Conservation (phyloP, 1,284 basidiomycete species). For the Pseudozyma sp. region DNA sequence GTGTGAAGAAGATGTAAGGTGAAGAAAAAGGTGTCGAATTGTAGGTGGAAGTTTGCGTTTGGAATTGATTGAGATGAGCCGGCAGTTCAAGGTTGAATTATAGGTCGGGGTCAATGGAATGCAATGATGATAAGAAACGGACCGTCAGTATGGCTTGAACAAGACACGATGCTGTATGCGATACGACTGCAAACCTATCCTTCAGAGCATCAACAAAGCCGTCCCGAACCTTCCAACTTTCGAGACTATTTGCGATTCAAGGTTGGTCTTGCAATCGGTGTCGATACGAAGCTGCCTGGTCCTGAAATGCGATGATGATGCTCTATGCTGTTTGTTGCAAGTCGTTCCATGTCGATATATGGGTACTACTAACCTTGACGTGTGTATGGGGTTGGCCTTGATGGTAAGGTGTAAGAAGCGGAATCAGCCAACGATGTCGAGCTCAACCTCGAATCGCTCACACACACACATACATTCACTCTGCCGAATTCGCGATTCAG, state of each 20-base stretch:
- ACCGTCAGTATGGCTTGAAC: constrained; percentile 22
- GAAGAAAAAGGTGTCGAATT: background rate
- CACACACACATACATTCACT: background rate
- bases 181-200: constrained; percentile 5
- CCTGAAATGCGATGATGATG: constrained; percentile 11
- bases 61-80: background rate
- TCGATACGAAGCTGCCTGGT: background rate
- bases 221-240: background rate
- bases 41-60: background rate
- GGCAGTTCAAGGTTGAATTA: constrained; percentile 1
- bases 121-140: constrained; percentile 1
- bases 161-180: background rate
- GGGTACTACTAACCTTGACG: constrained; percentile 53
- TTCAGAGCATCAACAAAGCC: background rate
- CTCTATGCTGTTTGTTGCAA: constrained; percentile 7
- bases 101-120: background rate
- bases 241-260: background rate
- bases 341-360: constrained; percentile 5
- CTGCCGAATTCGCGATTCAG: background rate
- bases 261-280: background rate
- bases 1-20: background rate
- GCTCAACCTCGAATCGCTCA: constrained; percentile 28
- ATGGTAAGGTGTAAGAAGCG: constrained; percentile 49
- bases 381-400: constrained; percentile 52
- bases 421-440: constrained; percentile 21